Evolutionary conservation across 169 alveolate genomes (phyloP), one percentile per base, ranked within the genome.

Genomic region (Plasmodium blacklocki): DNA sequence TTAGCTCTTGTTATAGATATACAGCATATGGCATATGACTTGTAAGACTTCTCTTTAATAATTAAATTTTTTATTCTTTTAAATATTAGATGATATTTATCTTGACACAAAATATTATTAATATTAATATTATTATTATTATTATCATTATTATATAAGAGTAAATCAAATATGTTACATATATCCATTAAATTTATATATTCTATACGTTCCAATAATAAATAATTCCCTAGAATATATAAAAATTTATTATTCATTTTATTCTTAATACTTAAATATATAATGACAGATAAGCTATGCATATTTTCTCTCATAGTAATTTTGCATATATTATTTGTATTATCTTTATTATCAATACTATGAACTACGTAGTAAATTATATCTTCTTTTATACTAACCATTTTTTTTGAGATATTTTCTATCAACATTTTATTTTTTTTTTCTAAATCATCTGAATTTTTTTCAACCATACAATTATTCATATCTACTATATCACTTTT

Each of bases 141-240:
- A 83, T 39, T 29, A 54, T 60, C 19, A 9, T 43, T 26, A 49
- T 70, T 68, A 29, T 23, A 54, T 12, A 83, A 70, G 50, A 83
- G 45, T 26, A 83, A 70, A 19, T 83, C 91, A 50, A 83, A 58
- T 47, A 83, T 83, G 45, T 83, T 83, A 43, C 91, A 83, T 70
- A 83, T 54, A 56, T 83, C 91, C 29, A 83, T 54, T 71, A 83
- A 59, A 71, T 83, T 83, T 71, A 83, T 58, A 83, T 23, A 83
- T 68, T 52, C 29, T 68, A 60, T 32, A 68, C 63, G 71, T 43
- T 83, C 58, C 26, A 83, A 63, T 70, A 83, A 18, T 21, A 83
- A 60, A 70, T 83, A 70, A 59, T 83, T 83, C 39, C 74, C 18
- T 50, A 83, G 56, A 2, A 83, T 52, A 26, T 83, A 83, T 8